These are phyloP conservation scores for Emericellopsis cladophorae DNA, from an alignment of 2,329 filamentous ascomycete species.

Conservation along the genomic window DNA sequence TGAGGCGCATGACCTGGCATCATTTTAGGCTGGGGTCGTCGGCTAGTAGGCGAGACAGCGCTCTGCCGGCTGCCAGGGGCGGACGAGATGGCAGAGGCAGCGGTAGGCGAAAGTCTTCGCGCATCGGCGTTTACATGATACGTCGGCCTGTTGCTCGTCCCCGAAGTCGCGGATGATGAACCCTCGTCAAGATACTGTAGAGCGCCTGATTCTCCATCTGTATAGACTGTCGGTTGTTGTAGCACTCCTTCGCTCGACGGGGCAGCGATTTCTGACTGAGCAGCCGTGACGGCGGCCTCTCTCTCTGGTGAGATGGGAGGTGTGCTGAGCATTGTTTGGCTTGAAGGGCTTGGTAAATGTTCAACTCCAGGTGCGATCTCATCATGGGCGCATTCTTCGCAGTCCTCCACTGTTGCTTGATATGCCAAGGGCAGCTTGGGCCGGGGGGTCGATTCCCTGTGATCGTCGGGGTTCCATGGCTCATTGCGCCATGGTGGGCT, in stretches of 20 bases:
- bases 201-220: neutral
- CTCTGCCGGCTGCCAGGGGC: slow-evolving; percentile 42
- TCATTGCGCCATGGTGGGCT: no score
- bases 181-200: slow-evolving; percentile 16
- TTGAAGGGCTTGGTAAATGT: no score
- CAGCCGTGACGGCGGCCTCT: neutral
- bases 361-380: neutral
- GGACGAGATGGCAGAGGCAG: slow-evolving; percentile 17
- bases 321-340: no score
- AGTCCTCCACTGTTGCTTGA: neutral
- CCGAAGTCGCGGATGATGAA: slow-evolving; percentile 31
- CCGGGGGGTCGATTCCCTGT: no score
- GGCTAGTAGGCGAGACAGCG: slow-evolving; percentile 17
- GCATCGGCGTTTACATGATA: no score
- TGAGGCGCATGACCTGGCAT: no score
- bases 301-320: neutral
- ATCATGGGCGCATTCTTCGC: neutral
- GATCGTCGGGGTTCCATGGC: neutral
- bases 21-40: no score
- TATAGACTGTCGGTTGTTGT: no score
- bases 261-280: neutral
- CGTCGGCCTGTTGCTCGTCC: slow-evolving; percentile 8
- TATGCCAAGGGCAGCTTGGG: no score
- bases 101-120: neutral
- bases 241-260: no score